Conservation (phyloP, 106 monocot genomes). For the Alisma plantagoaquatica region DNA sequence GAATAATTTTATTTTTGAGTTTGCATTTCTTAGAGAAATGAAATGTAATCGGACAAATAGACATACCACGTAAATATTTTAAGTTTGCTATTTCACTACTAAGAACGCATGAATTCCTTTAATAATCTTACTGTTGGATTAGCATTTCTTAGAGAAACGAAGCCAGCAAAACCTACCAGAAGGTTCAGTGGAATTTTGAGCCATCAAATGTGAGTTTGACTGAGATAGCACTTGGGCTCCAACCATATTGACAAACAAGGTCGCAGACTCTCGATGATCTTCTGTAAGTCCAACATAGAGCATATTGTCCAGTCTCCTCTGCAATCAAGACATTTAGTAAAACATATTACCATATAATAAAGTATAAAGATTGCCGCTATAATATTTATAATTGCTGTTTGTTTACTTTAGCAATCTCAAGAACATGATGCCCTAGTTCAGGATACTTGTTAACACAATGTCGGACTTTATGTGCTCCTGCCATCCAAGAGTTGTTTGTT, state of each 20-base stretch:
- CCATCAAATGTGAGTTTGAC: constrained; percentile 27
- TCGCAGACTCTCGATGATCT: constrained; percentile 82
- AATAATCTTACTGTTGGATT: background rate
- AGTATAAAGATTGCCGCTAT: background rate
- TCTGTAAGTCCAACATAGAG: constrained; percentile 90
- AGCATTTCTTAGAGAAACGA: background rate
- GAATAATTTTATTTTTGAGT: too few species aligned
- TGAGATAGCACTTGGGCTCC: constrained; percentile 84
- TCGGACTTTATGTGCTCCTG: constrained; percentile 56
- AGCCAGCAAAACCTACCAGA: constrained; percentile 20
- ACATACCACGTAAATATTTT: too few species aligned
- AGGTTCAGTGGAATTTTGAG: constrained; percentile 13
- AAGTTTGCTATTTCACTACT: too few species aligned
- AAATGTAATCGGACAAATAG: too few species aligned
- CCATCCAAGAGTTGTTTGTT: constrained; percentile 79
- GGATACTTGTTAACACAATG: constrained; percentile 71
- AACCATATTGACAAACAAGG: constrained; percentile 82
- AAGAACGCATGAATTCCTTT: background rate
- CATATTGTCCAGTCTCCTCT: constrained; percentile 86
- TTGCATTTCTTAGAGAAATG: too few species aligned
- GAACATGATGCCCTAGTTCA: constrained; percentile 53
- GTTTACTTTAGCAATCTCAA: constrained; percentile 87
- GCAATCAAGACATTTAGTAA: constrained; percentile 8
- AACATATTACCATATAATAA: background rate
- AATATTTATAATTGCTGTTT: background rate